Evolutionary conservation across 2,329 filamentous ascomycete genomes (phyloP).

Genomic region (Geosmithia morbida): DNA sequence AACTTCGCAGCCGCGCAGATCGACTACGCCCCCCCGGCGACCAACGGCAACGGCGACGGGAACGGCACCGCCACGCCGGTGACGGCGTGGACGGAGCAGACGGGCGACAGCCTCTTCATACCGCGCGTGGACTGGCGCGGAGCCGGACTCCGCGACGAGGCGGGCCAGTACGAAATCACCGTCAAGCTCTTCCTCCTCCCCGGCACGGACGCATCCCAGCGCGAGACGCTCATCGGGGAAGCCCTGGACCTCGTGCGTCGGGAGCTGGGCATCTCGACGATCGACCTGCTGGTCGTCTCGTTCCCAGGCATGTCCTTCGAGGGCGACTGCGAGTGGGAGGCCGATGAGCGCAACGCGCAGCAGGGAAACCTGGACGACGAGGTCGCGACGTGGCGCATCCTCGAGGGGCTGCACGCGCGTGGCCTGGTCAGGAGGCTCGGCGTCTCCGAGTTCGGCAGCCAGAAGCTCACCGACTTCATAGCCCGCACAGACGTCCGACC

Average conservation of each 20-base stretch:
- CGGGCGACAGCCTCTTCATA: slow-evolving; percentile 51
- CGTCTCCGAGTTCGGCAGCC: slow-evolving; percentile 80
- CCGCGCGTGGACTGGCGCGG: slow-evolving; percentile 62
- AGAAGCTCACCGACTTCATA: slow-evolving; percentile 68
- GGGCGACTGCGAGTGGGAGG: slow-evolving; percentile 74
- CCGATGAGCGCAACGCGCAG: slow-evolving; percentile 43
- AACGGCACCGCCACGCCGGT: slow-evolving; percentile 12
- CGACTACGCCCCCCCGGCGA: slow-evolving; percentile 28
- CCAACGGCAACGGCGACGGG: slow-evolving; percentile 10
- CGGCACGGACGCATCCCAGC: slow-evolving; percentile 45
- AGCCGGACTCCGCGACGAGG: slow-evolving; percentile 64
- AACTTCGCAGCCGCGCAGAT: slow-evolving; percentile 68
- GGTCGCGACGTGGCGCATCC: slow-evolving; percentile 50
- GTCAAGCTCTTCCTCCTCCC: slow-evolving; percentile 91
- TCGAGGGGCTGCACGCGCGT: slow-evolving; percentile 59
- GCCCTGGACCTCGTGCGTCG: slow-evolving; percentile 69
- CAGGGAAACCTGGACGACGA: slow-evolving; percentile 56
- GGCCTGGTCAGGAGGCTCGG: slow-evolving; percentile 66
- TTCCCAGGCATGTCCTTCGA: slow-evolving; percentile 92
- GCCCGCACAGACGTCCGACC: slow-evolving; percentile 57
- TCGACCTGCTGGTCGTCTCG: slow-evolving; percentile 83
- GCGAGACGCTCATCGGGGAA: slow-evolving; percentile 58
- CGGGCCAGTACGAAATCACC: slow-evolving; percentile 80
- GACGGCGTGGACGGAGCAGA: slow-evolving; percentile 49
- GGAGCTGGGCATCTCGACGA: slow-evolving; percentile 58